These are phyloP conservation scores for Cyberlindnera mississippiensis DNA, from an alignment of 805 yeast genomes.

Conservation along the genomic window DNA sequence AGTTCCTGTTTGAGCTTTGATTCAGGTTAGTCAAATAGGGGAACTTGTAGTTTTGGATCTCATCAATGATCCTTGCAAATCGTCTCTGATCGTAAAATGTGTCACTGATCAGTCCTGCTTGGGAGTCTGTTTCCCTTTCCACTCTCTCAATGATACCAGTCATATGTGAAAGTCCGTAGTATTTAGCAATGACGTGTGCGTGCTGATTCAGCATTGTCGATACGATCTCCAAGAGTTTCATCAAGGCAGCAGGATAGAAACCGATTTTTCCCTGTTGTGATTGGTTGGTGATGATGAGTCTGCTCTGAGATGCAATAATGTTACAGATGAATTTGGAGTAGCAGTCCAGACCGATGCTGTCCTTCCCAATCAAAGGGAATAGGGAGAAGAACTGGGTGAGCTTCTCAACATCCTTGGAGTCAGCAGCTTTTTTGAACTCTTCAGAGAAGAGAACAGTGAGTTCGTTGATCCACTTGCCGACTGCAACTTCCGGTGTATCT, in stretches of 20 bases:
- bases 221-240: constrained; percentile 75
- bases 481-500: constrained; percentile 59
- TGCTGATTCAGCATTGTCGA: constrained; percentile 86
- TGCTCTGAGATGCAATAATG: constrained; percentile 75
- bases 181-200: constrained; percentile 66
- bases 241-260: constrained; percentile 54
- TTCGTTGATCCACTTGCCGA: constrained; percentile 55
- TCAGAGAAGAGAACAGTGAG: constrained; percentile 53
- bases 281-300: constrained; percentile 52
- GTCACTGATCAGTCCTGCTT: constrained; percentile 83
- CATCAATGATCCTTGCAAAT: constrained; percentile 50
- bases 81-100: constrained; percentile 75
- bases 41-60: constrained; percentile 51
- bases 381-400: constrained; percentile 78
- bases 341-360: constrained; percentile 65
- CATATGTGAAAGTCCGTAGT: constrained; percentile 66
- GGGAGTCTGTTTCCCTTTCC: constrained; percentile 89
- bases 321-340: constrained; percentile 85
- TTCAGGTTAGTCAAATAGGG: constrained; percentile 31
- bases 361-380: constrained; percentile 81
- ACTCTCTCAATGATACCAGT: constrained; percentile 64
- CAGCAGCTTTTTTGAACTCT: constrained; percentile 71
- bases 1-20: constrained; percentile 8
- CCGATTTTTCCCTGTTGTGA: constrained; percentile 41
- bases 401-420: constrained; percentile 56